phyloP scores from a whole-genome alignment of 2,329 filamentous ascomycete species.

The Lasiodiplodia sp. region DNA sequence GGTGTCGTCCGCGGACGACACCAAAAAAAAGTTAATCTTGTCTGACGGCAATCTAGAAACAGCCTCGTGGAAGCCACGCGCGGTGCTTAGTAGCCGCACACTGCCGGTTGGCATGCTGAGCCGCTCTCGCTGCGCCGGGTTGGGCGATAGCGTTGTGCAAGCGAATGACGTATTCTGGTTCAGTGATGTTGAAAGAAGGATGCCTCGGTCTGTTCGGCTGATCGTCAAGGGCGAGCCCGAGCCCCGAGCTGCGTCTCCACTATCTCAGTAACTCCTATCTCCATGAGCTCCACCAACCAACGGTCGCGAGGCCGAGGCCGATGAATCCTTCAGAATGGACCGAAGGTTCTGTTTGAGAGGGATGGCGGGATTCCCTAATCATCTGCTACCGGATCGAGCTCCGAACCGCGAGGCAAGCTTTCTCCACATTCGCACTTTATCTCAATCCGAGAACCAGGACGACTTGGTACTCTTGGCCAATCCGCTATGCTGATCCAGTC shows the following conservation, averaged over 20 bases:
- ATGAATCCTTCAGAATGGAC: background rate
- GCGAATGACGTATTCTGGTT: constrained; percentile 3
- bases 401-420: background rate
- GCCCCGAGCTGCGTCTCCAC: background rate
- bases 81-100: background rate
- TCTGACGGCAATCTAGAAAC: background rate
- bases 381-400: background rate
- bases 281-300: background rate
- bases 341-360: no score
- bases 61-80: background rate
- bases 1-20: background rate
- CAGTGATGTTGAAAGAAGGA: constrained; percentile 9
- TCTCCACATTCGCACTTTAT: background rate
- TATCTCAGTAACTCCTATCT: background rate
- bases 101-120: background rate
- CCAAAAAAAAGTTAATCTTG: background rate
- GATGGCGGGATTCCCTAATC: no score
- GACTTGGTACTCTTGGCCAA: background rate
- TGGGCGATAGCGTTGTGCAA: constrained; percentile 1
- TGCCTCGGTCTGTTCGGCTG: constrained; percentile 1
- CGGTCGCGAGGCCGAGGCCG: background rate
- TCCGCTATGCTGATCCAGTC: background rate
- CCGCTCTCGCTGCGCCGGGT: background rate
- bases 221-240: constrained; percentile 8
- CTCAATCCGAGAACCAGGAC: background rate